Base-by-base conservation (phyloP, 371 early-diverging fungal genomes). In the Batrachochytrium dendrobatidis region DNA sequence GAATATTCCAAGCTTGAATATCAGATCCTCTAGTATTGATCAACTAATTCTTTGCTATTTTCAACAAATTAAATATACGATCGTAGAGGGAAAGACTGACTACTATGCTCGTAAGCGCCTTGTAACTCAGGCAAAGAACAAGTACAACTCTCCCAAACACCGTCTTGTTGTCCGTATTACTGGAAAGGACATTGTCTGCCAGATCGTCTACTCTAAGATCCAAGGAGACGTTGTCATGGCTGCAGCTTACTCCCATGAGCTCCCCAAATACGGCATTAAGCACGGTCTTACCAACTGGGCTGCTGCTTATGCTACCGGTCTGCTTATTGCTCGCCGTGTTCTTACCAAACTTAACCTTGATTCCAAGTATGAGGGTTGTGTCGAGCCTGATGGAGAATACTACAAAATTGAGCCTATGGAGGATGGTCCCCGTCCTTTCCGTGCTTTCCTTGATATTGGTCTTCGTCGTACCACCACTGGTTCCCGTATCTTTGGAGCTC, bases 221-320 rank as follows among this genome's bases (percentile, higher is more conserved):
- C 88, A 91, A 73, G 99, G 99, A 77, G 99, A 99, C 77, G 80
- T 90, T 70, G 94, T 98, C 63, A 82, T 99, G 66, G 85, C 92
- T 67, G 88, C 95, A 71, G 99, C 99, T 66, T 98, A 98, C 83
- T 78, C 98, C 54, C 94, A 95, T 77, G 99, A 99, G 82, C 90
- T 99, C 61, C 94, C 94, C 72, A 82, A 84, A 75, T 99, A 92
- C 79, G 99, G 99, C 62, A 82, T 99, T 81, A 90, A 92, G 85
- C 90, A 93, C 83, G 99, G 99, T 84, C 84, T 99, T 76, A 99
- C 97, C 83, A 99, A 99, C 95, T 99, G 98, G 94, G 87, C 99
- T 71, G 98, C 99, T 69, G 88, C 99, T 69, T 99, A 99, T 83
- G 87, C 91, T 72, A 99, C 99, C 59, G 99, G 99, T 85, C 90